Evolutionary conservation across 192 early-diverging fungal genomes (phyloP), one percentile per base, ranked within the genome.

Genomic region (Backusella tarrabulga): DNA sequence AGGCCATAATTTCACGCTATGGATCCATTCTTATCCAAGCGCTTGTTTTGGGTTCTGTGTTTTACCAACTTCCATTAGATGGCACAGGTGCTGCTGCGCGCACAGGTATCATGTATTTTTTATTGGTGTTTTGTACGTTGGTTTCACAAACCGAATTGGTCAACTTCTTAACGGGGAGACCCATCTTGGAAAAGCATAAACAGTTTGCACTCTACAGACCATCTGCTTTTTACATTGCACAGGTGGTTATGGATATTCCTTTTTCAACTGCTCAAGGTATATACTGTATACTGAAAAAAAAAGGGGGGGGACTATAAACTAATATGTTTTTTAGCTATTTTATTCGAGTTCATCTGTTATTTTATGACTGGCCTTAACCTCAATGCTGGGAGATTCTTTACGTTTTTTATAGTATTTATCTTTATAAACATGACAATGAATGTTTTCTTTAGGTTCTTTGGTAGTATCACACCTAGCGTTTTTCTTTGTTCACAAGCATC

Each of bases 11-110:
- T 42, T 88, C 91, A 67, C 88, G 87, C 52, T 72, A 82, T 21
- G 72, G 54, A 87, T 88, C 76, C 40, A 74, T 76, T 79, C 80
- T 32, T 34, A 81, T 91, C 71, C 91, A 93, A 81, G 90, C 91
- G 52, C 71, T 93, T 46, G 88, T 93, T 77, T 88, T 90, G 76
- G 93, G 90, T 19, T 90, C 90, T 23, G 87, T 91, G 23, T 93
- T 91, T 82, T 88, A 89, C 35, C 68, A 81, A 19, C 80, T 94
- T 42, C 91, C 91, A 1, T 67, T 76, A 42, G 83, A 78, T 23
- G 80, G 85, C 34, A 78, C 75, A n/a, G 94, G 93, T 34, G 91
- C 93, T 72, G 92, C 93, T 80, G 87, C 93, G 29, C 89, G 95
- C 44, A 92, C 93, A 52, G 92, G 92, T 77, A 88, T 88, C 17